These are phyloP conservation scores for Pontederia paniculata DNA, from an alignment of 176 grass and related monocot genomes.

Conservation along the genomic window DNA sequence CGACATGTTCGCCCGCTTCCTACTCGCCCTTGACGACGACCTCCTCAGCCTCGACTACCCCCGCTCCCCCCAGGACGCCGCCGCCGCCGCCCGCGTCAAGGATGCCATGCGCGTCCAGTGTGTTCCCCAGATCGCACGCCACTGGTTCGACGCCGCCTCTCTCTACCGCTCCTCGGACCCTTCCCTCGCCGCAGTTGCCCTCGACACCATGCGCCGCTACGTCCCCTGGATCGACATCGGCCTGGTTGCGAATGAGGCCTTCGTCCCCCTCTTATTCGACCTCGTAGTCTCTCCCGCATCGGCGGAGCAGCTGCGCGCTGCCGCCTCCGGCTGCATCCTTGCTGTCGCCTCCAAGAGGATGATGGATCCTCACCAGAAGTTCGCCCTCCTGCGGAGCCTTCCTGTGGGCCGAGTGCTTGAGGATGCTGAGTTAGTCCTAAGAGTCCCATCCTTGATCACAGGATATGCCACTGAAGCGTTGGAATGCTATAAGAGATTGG, in stretches of 20 bases:
- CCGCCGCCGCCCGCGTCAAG: slow-evolving; percentile 65
- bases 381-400: slow-evolving; percentile 58
- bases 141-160: slow-evolving; percentile 57
- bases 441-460: slow-evolving; percentile 53
- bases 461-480: slow-evolving; percentile 57
- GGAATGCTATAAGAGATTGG: slow-evolving; percentile 65
- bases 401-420: slow-evolving; percentile 35
- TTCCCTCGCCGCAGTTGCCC: slow-evolving; percentile 30
- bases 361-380: slow-evolving; percentile 58
- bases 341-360: slow-evolving; percentile 65
- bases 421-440: slow-evolving; percentile 41
- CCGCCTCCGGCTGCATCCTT: slow-evolving; percentile 55
- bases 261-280: slow-evolving; percentile 80
- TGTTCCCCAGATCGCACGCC: slow-evolving; percentile 76
- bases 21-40: slow-evolving; percentile 66
- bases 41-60: slow-evolving; percentile 88
- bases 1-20: slow-evolving; percentile 89
- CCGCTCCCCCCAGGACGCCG: slow-evolving; percentile 33
- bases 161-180: slow-evolving; percentile 46
- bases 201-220: slow-evolving; percentile 71
- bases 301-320: slow-evolving; percentile 34
- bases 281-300: slow-evolving; percentile 50
- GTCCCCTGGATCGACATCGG: slow-evolving; percentile 87
- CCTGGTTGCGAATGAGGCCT: slow-evolving; percentile 72
- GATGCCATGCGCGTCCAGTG: slow-evolving; percentile 88